Base-by-base conservation (phyloP, 1,284 basidiomycete species). In the Cryptococcus sp. region DNA sequence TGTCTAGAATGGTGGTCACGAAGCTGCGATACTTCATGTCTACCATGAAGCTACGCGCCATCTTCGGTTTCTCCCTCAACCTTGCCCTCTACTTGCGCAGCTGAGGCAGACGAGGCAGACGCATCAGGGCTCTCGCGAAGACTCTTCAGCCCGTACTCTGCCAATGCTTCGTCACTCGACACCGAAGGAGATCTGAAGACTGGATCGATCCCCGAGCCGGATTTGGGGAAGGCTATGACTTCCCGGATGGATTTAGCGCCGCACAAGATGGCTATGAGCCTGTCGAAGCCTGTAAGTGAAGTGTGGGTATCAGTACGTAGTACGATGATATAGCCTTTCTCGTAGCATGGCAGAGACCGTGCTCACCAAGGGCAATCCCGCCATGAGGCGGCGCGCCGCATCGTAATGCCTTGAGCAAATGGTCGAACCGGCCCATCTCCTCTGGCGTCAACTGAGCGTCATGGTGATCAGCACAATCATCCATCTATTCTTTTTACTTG, bases 181-280 rank as follows among this genome's bases (percentile, higher is more conserved):
- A 84, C 71, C 0, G 89, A 86, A 22, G 93, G 93, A 74, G 90
- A 91, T 77, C 86, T 88, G 82, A 97, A 94, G 35, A 96, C 84
- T 48, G 88, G 85, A 77, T 97, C 93, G n/a, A 85, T 83, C 15
- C 93, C 93, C 38, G 62, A 62, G 22, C 85, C 85, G 7, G 89
- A 89, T 81, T 97, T 97, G 4, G 93, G 93, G 81, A 97, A 97
- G 10, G 93, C 93, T 67, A 97, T 96, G 64, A 97, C 93, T 74
- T 97, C 93, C 60, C 92, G 84, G 66, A 97, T 97, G 27, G 88
- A 89, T 58, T 85, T 83, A 1, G 90, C 84, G 61, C 87, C 86
- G 80, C 90, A 93, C 2, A 97, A 83, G 65, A 95, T 91, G 17
- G 92, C 84, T 84, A 96, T 88, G 62, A 97, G 81, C 42, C 93